phyloP scores from a whole-genome alignment of 1,284 basidiomycete genomes.

The Moesziomyces sp. region DNA sequence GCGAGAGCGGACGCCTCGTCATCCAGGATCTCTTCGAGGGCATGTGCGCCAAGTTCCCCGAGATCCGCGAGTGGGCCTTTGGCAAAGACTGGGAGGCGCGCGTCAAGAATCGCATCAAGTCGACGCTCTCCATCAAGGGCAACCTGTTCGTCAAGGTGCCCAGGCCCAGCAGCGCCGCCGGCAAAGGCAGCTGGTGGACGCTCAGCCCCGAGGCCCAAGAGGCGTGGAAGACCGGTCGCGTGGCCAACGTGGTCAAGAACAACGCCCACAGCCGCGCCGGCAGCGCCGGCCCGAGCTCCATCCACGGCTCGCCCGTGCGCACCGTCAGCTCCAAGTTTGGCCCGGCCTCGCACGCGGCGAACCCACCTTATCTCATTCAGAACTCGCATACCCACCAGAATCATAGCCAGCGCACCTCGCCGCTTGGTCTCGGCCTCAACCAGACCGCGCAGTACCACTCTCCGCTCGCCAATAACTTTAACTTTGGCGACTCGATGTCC shows the following conservation, averaged over 20 bases:
- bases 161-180: constrained; percentile 56
- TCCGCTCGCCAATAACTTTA: constrained; percentile 46
- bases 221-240: constrained; percentile 60
- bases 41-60: constrained; percentile 64
- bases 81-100: constrained; percentile 66
- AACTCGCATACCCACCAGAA: constrained; percentile 42
- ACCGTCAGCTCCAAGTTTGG: constrained; percentile 51
- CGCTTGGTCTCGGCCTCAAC: constrained; percentile 40
- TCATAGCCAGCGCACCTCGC: constrained; percentile 49
- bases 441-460: constrained; percentile 26
- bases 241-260: constrained; percentile 60
- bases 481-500: constrained; percentile 35
- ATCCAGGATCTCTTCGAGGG: constrained; percentile 65
- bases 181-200: constrained; percentile 67
- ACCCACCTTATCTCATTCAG: constrained; percentile 49
- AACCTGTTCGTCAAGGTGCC: constrained; percentile 66
- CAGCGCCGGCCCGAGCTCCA: constrained; percentile 53
- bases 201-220: constrained; percentile 63
- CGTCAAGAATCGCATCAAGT: constrained; percentile 67
- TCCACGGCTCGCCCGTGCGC: constrained; percentile 49
- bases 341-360: constrained; percentile 31
- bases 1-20: constrained; percentile 59
- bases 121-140: constrained; percentile 65
- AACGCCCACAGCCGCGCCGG: constrained; percentile 48
- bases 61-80: constrained; percentile 64